A percentile compares a stretch with the other conserved stretches of the same genome.
Evolutionary conservation across 2,329 filamentous ascomycete species (phyloP).

Genomic region (Fusarium hostae): DNA sequence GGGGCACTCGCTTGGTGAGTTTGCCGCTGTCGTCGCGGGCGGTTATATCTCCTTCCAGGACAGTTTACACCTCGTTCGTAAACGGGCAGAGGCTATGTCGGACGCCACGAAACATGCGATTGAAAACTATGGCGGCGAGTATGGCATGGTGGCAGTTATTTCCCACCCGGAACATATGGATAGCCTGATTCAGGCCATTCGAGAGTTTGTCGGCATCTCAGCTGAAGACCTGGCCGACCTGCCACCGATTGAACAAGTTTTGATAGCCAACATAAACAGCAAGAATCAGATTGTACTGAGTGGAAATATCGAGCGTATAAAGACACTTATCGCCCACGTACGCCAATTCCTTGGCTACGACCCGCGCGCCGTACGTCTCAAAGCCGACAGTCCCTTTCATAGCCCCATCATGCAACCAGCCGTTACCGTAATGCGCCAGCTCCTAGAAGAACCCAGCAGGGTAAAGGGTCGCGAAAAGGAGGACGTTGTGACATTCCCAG

Average conservation of each 20-base stretch:
- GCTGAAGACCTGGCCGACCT: slow-evolving; percentile 74
- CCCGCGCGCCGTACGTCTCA: slow-evolving; percentile 85
- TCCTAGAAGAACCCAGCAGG: slow-evolving; percentile 70
- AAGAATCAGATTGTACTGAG: slow-evolving; percentile 97
- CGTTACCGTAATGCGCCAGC: slow-evolving; percentile 74
- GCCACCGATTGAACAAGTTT: slow-evolving; percentile 84
- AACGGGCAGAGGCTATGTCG: slow-evolving; percentile 85
- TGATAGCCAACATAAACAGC: slow-evolving; percentile 93
- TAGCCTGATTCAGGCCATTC: slow-evolving; percentile 76
- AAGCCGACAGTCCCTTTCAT: slow-evolving; percentile 91
- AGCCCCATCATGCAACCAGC: slow-evolving; percentile 92
- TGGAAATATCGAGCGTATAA: slow-evolving; percentile 85
- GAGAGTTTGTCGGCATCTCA: slow-evolving; percentile 80
- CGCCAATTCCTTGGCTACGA: slow-evolving; percentile 92
- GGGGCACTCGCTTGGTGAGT: slow-evolving; percentile 93
- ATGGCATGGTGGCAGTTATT: slow-evolving; percentile 94
- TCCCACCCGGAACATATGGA: slow-evolving; percentile 83
- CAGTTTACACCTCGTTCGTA: slow-evolving; percentile 79
- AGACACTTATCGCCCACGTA: slow-evolving; percentile 83
- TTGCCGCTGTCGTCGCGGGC: slow-evolving; percentile 87
- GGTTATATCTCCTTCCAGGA: slow-evolving; percentile 83
- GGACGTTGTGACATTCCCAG: slow-evolving; percentile 80
- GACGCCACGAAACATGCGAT: slow-evolving; percentile 75
- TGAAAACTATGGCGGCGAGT: slow-evolving; percentile 78
- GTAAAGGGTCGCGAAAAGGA: slow-evolving; percentile 64